Percentiles rank a stretch among this genome's conserved stretches.
Evolutionary conservation across 345 rosid genomes (phyloP).

Genomic region (Eucalyptus rudis): DNA sequence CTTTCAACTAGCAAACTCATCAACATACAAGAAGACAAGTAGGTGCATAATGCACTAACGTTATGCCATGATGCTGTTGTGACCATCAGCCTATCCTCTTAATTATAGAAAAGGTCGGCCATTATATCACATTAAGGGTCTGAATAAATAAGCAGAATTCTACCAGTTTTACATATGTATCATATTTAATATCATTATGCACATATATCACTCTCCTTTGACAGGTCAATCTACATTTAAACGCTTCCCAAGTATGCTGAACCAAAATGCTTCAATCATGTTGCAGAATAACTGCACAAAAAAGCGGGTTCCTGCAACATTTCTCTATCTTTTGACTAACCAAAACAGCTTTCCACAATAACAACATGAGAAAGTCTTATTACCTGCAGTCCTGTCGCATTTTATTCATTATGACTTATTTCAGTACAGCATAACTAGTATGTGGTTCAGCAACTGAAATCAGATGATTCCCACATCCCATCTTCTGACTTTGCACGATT

Average conservation of each 20-base stretch:
- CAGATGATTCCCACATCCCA: background rate
- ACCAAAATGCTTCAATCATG: background rate
- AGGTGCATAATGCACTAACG: background rate
- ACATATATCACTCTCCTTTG: background rate
- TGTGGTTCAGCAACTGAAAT: background rate
- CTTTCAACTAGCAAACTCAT: background rate
- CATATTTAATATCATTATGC: background rate
- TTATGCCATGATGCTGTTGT: background rate
- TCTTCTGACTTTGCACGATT: background rate
- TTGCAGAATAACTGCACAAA: background rate
- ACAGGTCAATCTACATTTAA: background rate
- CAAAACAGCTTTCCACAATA: background rate
- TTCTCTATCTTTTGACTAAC: background rate
- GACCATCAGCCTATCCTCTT: background rate
- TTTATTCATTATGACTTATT: background rate
- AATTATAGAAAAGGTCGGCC: background rate
- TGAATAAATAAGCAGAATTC: background rate
- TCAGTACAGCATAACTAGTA: background rate
- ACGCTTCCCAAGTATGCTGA: background rate
- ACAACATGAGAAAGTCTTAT: background rate
- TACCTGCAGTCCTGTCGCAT: background rate
- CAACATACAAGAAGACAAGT: background rate
- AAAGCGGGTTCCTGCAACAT: background rate
- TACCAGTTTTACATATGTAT: background rate
- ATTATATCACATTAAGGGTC: background rate